phyloP scores from a whole-genome alignment of 768 basidiomycete genomes.

The Scleroderma bovista region DNA sequence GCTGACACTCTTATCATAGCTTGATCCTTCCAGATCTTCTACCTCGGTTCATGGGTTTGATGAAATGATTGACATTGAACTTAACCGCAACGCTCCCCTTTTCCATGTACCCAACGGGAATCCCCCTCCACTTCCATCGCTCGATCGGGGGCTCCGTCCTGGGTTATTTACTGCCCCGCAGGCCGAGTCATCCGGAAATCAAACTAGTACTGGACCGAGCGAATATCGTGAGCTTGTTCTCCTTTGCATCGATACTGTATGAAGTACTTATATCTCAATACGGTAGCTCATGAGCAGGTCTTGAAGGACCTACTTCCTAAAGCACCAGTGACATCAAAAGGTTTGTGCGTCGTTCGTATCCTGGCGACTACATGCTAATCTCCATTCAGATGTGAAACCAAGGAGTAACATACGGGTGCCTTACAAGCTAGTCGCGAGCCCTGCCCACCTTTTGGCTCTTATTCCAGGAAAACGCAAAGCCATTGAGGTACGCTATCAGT shows the following conservation, averaged over 20 bases:
- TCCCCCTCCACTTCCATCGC: slow-evolving; percentile 20
- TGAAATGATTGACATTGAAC: slow-evolving; percentile 46
- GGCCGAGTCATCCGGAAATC: neutral
- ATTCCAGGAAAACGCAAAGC: slow-evolving; percentile 42
- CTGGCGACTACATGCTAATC: neutral
- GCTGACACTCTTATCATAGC: slow-evolving; percentile 18
- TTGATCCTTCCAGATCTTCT: slow-evolving; percentile 36
- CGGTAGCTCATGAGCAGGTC: slow-evolving; percentile 29
- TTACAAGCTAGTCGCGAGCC: slow-evolving; percentile 34
- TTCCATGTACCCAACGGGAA: slow-evolving; percentile 23
- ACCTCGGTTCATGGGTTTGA: slow-evolving; percentile 40
- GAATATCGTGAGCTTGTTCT: slow-evolving; percentile 17
- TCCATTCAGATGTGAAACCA: slow-evolving; percentile 31
- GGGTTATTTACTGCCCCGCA: slow-evolving; percentile 3
- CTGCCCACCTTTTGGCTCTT: slow-evolving; percentile 31
- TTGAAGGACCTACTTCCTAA: slow-evolving; percentile 33
- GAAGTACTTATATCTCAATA: neutral
- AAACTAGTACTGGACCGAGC: neutral
- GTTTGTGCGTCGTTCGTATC: slow-evolving; percentile 15
- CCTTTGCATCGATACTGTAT: neutral
- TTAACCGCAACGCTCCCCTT: slow-evolving; percentile 38
- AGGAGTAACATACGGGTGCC: slow-evolving; percentile 26
- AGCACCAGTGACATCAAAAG: slow-evolving; percentile 42
- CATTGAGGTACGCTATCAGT: slow-evolving; percentile 34
- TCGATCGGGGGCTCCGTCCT: slow-evolving; percentile 17